phyloP scores from a whole-genome alignment of 805 yeast species.

The Saccharomyces eubayanus region DNA sequence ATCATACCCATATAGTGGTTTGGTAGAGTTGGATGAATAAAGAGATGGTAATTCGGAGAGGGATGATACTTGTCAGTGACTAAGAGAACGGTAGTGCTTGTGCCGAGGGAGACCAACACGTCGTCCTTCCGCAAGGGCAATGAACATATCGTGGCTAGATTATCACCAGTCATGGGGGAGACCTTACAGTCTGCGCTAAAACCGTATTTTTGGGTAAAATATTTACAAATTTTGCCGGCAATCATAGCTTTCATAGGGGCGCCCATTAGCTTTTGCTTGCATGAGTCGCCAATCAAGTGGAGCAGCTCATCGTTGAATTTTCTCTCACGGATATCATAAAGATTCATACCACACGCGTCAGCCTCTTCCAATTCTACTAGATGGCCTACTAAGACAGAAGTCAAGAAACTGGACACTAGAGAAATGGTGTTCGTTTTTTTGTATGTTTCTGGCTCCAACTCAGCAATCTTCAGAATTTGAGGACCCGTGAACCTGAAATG shows the following conservation, averaged over 20 bases:
- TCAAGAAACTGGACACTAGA: slow-evolving; percentile 69
- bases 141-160: slow-evolving; percentile 78
- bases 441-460: slow-evolving; percentile 45
- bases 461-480: slow-evolving; percentile 70
- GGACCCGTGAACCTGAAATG: slow-evolving; percentile 88
- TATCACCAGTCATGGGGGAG: slow-evolving; percentile 83
- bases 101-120: slow-evolving; percentile 74
- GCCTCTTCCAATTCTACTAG: slow-evolving; percentile 64
- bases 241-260: slow-evolving; percentile 30
- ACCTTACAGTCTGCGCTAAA: slow-evolving; percentile 49
- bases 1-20: slow-evolving; percentile 88
- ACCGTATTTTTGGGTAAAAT: slow-evolving; percentile 59
- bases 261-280: slow-evolving; percentile 30
- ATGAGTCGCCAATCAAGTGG: slow-evolving; percentile 26
- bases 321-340: slow-evolving; percentile 59
- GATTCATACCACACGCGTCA: slow-evolving; percentile 91
- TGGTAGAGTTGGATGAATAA: slow-evolving; percentile 75
- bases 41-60: slow-evolving; percentile 74
- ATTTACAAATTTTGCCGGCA: slow-evolving; percentile 45
- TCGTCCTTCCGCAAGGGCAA: slow-evolving; percentile 72
- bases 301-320: slow-evolving; percentile 51
- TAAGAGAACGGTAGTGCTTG: slow-evolving; percentile 81
- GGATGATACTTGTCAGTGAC: slow-evolving; percentile 74
- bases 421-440: slow-evolving; percentile 53
- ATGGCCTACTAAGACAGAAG: slow-evolving; percentile 59